Conservation (phyloP, 2,329 filamentous ascomycete genomes). For the Colletotrichum australisinense region DNA sequence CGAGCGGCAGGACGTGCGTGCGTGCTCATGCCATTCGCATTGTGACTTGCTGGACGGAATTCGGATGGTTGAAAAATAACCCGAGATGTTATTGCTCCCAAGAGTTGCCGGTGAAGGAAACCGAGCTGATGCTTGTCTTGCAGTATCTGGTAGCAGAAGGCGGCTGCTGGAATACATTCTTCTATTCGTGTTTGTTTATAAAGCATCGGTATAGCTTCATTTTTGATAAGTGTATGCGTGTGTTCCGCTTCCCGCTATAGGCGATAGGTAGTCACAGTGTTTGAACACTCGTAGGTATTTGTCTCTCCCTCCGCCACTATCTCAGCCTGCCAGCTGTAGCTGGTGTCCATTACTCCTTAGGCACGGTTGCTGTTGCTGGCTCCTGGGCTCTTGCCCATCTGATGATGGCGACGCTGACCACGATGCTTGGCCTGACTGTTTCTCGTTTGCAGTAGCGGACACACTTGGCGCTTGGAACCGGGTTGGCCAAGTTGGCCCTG, state of each 20-base stretch:
- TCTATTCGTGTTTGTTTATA: background rate
- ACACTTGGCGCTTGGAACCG: constrained; percentile 5
- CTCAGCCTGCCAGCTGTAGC: background rate
- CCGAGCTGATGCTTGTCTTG: background rate
- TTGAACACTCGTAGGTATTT: background rate
- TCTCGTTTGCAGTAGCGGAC: constrained; percentile 18
- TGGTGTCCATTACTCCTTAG: background rate
- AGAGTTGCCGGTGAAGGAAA: background rate
- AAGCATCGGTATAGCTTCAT: background rate
- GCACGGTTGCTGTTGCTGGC: too few relatives aligned
- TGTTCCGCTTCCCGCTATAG: background rate
- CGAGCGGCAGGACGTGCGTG: constrained; percentile 19
- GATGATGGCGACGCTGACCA: constrained; percentile 11
- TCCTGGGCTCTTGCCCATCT: constrained; percentile 2
- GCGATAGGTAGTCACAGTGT: background rate
- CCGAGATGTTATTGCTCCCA: background rate
- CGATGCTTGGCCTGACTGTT: background rate
- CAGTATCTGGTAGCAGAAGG: background rate
- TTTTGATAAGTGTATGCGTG: background rate
- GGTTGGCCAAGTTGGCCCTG: too few relatives aligned
- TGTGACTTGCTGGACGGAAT: background rate
- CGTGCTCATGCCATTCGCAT: background rate
- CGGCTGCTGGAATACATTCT: background rate
- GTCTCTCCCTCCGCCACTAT: background rate
- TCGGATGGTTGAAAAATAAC: constrained; percentile 14